Base-by-base conservation (phyloP, 1,139 yeast genomes). In the Diutina ranongensis region DNA sequence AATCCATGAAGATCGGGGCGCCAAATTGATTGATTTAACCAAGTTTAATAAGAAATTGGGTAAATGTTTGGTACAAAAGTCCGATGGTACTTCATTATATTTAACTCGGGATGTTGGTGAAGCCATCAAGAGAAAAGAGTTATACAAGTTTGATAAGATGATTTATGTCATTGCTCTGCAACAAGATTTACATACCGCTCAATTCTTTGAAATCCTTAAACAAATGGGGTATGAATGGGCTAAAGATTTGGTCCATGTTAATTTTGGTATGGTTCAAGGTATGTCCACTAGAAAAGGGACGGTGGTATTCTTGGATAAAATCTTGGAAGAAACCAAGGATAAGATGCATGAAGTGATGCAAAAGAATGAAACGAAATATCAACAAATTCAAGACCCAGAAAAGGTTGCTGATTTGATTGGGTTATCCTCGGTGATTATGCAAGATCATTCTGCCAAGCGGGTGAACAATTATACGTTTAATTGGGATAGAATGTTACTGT, bases 271-370 rank as follows among this genome's bases (percentile, higher is more conserved):
- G 94, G 98, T 94, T 47, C 85, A 80, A 61, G 98, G 99, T 57
- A 94, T 94, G 99, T 84, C 95, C 33, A 92, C 98, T 50, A 83
- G 99, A 73, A 86, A 82, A 68, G 99, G 99, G 55, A 94, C 96
- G 38, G 99, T 94, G 52, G 98, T 94, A 13, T 94, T 94, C 74
- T 76, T 94, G 60, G 97, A 92, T 65, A 84, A 80, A 60, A 94
- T 94, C 55, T 73, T 94, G 57, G 94, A 92, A 66, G 96, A 88
- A 64, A 89, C 97, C 51, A 86, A 85, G 69, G 92, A 84, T 49
- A 80, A 86, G 59, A 92, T 94, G 97, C 96, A 89, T 61, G 95
- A 87, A 55, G 97, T 92, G 48, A 94, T 94, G 98, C 82, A 81
- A 68, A 83, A 82, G 71, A 94, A 92, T 65, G 88, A 82, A 64